Conservation (phyloP, 2,329 filamentous ascomycete genomes). For the Calycina marina region DNA sequence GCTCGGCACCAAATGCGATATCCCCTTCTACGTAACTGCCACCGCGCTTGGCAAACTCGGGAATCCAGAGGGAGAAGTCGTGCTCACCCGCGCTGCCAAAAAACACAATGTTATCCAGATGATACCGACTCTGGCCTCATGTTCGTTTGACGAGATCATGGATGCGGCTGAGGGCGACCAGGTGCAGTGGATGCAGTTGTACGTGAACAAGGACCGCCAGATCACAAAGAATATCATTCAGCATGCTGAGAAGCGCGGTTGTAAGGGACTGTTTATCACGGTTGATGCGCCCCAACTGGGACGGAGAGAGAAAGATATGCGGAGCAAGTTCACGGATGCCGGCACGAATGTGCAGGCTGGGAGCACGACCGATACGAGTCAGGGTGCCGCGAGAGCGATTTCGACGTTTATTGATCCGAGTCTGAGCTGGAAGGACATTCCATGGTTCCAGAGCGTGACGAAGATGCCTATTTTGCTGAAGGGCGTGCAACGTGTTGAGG, state of each 20-base stretch:
- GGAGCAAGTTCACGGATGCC: slow-evolving; percentile 72
- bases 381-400: slow-evolving; percentile 89
- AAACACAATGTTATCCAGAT: slow-evolving; percentile 92
- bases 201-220: slow-evolving; percentile 88
- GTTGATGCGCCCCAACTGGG: slow-evolving; percentile 95
- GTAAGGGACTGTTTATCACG: slow-evolving; percentile 94
- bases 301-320: slow-evolving; percentile 95
- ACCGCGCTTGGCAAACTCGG: slow-evolving; percentile 93
- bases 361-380: slow-evolving; percentile 64
- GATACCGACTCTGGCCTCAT: slow-evolving; percentile 94
- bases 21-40: slow-evolving; percentile 93
- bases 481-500: slow-evolving; percentile 90
- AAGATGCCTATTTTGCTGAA: slow-evolving; percentile 93
- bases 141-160: slow-evolving; percentile 93
- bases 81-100: slow-evolving; percentile 70
- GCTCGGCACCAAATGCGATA: slow-evolving; percentile 71
- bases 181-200: slow-evolving; percentile 87
- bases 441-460: slow-evolving; percentile 85
- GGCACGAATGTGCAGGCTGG: slow-evolving; percentile 73
- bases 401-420: slow-evolving; percentile 91
- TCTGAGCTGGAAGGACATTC: slow-evolving; percentile 86
- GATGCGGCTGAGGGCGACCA: slow-evolving; percentile 70
- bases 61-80: slow-evolving; percentile 82
- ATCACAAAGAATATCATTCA: slow-evolving; percentile 84
- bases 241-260: slow-evolving; percentile 82